Conservation (phyloP, 495 filamentous ascomycete genomes). For the Lophiostoma macrostomum region DNA sequence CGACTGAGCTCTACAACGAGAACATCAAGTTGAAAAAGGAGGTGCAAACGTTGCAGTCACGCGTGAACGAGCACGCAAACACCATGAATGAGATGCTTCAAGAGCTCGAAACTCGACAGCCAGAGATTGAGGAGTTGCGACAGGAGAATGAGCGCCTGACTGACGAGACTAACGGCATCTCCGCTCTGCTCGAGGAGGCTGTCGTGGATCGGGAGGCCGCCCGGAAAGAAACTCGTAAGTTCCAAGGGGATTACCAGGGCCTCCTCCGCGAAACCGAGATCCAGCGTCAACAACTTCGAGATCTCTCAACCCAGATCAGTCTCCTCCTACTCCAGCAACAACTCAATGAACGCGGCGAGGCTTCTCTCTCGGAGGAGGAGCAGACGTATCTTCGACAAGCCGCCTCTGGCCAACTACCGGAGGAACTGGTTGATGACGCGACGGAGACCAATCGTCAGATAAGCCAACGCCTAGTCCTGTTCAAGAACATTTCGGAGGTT, state of each 20-base stretch:
- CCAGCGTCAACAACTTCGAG: slow-evolving; percentile 81
- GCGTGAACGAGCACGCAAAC: slow-evolving; percentile 64
- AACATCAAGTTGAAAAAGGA: slow-evolving; percentile 59
- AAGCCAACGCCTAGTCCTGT: slow-evolving; percentile 73
- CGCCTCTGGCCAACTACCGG: slow-evolving; percentile 62
- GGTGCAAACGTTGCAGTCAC: slow-evolving; percentile 63
- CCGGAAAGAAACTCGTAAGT: slow-evolving; percentile 63
- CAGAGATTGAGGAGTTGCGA: slow-evolving; percentile 60
- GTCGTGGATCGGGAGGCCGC: slow-evolving; percentile 55
- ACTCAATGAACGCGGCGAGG: slow-evolving; percentile 71
- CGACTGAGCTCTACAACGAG: slow-evolving; percentile 68
- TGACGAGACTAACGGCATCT: slow-evolving; percentile 76
- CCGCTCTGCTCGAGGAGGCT: slow-evolving; percentile 58
- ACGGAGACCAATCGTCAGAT: slow-evolving; percentile 84
- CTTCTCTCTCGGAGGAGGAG: slow-evolving; percentile 64
- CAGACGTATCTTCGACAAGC: slow-evolving; percentile 66
- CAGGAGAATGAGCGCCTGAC: slow-evolving; percentile 54
- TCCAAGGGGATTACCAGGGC: slow-evolving; percentile 67
- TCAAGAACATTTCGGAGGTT: slow-evolving; percentile 78
- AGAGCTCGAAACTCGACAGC: slow-evolving; percentile 57
- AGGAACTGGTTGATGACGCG: slow-evolving; percentile 64
- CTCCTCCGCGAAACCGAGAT: slow-evolving; percentile 72
- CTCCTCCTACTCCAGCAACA: slow-evolving; percentile 80
- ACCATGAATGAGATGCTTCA: slow-evolving; percentile 77
- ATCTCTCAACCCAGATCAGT: slow-evolving; percentile 85